Conservation (phyloP, 2,329 filamentous ascomycete species). For the Raffaelea deltoideospora region DNA sequence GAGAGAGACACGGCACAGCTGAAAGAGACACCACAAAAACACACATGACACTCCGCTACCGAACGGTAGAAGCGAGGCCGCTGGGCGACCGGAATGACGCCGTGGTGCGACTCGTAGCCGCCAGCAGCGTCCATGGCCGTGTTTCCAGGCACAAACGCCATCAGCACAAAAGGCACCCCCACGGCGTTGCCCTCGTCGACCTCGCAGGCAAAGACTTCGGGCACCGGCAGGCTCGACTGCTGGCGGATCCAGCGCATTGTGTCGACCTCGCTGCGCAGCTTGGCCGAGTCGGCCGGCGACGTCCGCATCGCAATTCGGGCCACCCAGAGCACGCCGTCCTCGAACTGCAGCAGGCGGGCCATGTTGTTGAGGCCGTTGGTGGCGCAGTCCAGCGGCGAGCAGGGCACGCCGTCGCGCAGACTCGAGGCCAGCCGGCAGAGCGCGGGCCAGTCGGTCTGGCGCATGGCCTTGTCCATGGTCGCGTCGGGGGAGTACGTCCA, state of each 20-base stretch:
- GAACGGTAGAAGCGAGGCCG: constrained; percentile 6
- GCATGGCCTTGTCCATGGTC: constrained; percentile 1
- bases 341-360: constrained; percentile 2
- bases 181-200: constrained; percentile 10
- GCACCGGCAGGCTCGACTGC: constrained; percentile 9
- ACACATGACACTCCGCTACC: constrained; percentile 6
- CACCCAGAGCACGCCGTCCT: constrained; percentile 3
- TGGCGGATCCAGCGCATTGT: constrained; percentile 2
- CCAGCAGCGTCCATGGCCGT: constrained; percentile 12
- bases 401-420: constrained; percentile 1
- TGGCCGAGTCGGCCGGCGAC: not conserved
- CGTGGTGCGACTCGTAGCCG: constrained; percentile 10
- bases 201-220: constrained; percentile 13
- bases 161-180: constrained; percentile 15
- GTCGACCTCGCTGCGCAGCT: constrained; percentile 3
- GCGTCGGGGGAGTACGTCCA: constrained; percentile 3
- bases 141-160: constrained; percentile 16
- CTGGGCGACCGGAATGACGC: constrained; percentile 6
- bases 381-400: not conserved
- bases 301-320: constrained; percentile 2
- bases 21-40: not conserved
- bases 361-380: constrained; percentile 4
- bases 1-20: no score
- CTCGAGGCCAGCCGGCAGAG: constrained; percentile 3
- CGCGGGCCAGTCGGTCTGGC: constrained; percentile 1